Evolutionary conservation across 192 early-diverging fungal species (phyloP).

Genomic region (Umbelopsis sp.): DNA sequence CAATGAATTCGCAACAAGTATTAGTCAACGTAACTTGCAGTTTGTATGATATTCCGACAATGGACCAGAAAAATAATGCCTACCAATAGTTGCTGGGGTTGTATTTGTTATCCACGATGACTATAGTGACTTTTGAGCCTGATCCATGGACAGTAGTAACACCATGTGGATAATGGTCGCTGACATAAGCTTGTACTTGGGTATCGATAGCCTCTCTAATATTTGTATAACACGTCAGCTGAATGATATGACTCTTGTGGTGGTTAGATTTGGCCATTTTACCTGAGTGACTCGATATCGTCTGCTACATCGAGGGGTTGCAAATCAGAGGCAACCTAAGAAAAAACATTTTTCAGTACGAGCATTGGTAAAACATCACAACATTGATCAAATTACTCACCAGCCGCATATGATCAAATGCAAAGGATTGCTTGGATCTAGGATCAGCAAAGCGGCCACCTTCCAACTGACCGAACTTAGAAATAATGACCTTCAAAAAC

Average conservation of each 20-base stretch:
- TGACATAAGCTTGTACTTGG: conserved; percentile 63
- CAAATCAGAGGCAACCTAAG: conserved; percentile 52
- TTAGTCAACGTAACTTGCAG: not conserved
- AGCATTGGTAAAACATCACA: not conserved
- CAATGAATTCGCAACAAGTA: not conserved
- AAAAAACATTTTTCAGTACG: not conserved
- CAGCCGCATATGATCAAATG: conserved; percentile 80
- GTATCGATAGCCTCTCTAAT: conserved; percentile 59
- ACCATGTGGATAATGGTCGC: conserved; percentile 83
- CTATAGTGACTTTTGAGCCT: conserved; percentile 51
- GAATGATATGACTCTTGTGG: not conserved
- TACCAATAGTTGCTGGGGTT: conserved; percentile 94
- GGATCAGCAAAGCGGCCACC: conserved; percentile 75
- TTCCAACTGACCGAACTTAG: conserved; percentile 70
- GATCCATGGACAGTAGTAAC: conserved; percentile 65
- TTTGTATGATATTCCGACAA: not conserved
- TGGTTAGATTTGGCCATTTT: not conserved
- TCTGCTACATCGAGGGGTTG: conserved; percentile 36
- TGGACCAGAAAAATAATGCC: not conserved
- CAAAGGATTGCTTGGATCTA: conserved; percentile 66
- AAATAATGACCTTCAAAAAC: conserved; percentile 68
- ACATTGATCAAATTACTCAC: conserved; percentile 19
- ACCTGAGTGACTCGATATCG: conserved; percentile 45
- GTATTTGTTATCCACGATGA: conserved; percentile 89
- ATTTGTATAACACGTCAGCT: not conserved